Evolutionary conservation across 495 filamentous ascomycete genomes (phyloP), one percentile per base, ranked within the genome.

Genomic region (Bryoglossum gracile): DNA sequence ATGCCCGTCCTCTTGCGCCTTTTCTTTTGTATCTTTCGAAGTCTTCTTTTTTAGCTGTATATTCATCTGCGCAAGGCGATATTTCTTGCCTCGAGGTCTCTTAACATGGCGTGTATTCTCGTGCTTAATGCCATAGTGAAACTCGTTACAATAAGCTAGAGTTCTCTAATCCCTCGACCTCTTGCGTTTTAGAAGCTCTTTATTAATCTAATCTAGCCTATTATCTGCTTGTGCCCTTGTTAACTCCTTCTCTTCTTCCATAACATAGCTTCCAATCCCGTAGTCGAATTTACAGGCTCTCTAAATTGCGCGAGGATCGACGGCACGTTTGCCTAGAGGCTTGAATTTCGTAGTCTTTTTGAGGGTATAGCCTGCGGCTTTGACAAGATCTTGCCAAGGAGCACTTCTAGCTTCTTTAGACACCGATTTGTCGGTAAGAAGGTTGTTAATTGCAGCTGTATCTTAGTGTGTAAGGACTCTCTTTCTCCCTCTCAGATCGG

Each of bases 401-500:
- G 16, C 19, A 13, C 35, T 25, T 23, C 26, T 35, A 11, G 42
- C 23, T 1, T 53, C 30, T 22, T 36, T 35, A n/a, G 44, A 26
- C n/a, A n/a, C n/a, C n/a, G n/a, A n/a, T n/a, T n/a, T n/a, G n/a
- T n/a, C n/a, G 28, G 32, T 41, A 21, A 25, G 19, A 17, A 16
- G 3, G 30, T 53, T 17, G 14, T 48, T 13, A n/a, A 48, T 19
- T 13, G 36, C 26, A 36, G 23, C 13, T 42, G 21, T 43, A 11
- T 48, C 43, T 26, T 39, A 8, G 1, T 28, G 44, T n/a, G 14
- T 53, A 22, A 53, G 17, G 8, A 13, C 35, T 48, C 43, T 42
- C 24, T 42, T 46, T 43, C 44, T 16, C 3, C 51, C 36, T 1
- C 44, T 35, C 17, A 38, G 34, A 48, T 53, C 44, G 18, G 25